Base-by-base conservation (phyloP, 192 early-diverging fungal species). In the Geranomyces variabilis region DNA sequence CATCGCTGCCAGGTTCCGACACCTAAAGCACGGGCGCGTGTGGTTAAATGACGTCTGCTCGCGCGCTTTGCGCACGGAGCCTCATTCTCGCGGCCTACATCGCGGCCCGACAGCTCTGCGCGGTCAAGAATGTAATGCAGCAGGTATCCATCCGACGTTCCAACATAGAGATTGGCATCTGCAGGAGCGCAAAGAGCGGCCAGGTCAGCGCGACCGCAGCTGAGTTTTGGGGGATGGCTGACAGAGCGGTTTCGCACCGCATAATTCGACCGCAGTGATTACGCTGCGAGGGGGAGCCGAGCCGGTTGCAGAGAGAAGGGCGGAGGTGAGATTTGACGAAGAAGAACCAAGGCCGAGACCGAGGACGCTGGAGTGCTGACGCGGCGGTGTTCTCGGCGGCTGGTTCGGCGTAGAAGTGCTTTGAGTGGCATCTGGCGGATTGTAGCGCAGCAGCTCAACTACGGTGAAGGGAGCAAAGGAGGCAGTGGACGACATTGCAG, bases 101-200 rank as follows among this genome's bases (percentile, higher is more conserved):
- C 17, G 3, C 15, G 4, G 7, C 51, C 17, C 19, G 7, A 28
- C 29, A 60, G 58, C 3, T 60, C 58, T 17, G 24, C 58, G 2
- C 77, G 46, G 21, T 78, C 53, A 36, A 93, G 65, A 2, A 72
- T 67, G 68, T 88, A 93, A 69, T 91, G 91, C 13, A 90, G 69
- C 48, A 94, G 44, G 34, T 84, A 77, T 12, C 91, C 91, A 76
- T 92, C 90, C 0, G 88, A 88, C 30, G 91, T 91, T 1, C 93
- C 93, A 31, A 93, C 69, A 49, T 91, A 92, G 22, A 94, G 71
- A 65, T 90, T 81, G 67, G 84, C 87, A 45, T 89, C 92, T 93
- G 57, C 49, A 30, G 19, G 51, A 24, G 51, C 24, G 51, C 19
- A 53, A 3, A 26, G 10, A 19, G 46, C 51, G 31, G 6, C 29